Evolutionary conservation across 1,139 yeast genomes (phyloP), one percentile per base, ranked within the genome.

Genomic region (Arxiozyma slooffiae): DNA sequence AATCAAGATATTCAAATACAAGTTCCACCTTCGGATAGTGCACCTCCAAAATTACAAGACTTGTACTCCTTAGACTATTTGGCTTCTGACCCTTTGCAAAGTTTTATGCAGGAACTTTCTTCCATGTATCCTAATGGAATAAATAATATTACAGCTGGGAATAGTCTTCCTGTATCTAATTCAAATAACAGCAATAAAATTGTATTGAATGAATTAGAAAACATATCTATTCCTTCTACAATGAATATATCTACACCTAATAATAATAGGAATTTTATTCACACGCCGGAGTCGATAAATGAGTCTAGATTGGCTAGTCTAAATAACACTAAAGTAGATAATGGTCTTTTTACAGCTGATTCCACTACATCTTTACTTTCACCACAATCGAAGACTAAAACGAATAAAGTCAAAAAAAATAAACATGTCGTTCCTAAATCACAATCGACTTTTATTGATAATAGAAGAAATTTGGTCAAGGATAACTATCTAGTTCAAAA

Each of bases 61-160:
- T 42, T 60, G 9, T 60, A 58, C 38, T 56, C 61, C 18, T 49
- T 58, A 5, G 61, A 59, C 42, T 56, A 55, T 41, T 44, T 58
- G 18, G 58, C 53, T 16, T 53, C 53, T 14, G 64, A 60, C 39
- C 64, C 64, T 3, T 52, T 61, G 44, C 62, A 59, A 46, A 51
- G 57, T 38, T 55, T 61, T 20, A 57, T 61, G 56, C 60, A 59
- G 41, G 62, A 61, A 42, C 41, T 60, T 11, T 53, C 62, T 5
- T 14, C 37, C 30, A 23, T 41, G 30, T 41, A n/a, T 26, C 23
- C 41, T 11, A 37, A n/a, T 16, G 47, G 22, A n/a, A n/a, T 38
- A 16, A 45, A 18, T 21, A 17, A 30, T 34, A n/a, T n/a, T 20
- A 44, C n/a, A 40, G 34, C 1, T 17, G 44, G 34, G 14, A 26